Conservation (phyloP, 441 rosid genomes). For the Gossypium gossypioides region DNA sequence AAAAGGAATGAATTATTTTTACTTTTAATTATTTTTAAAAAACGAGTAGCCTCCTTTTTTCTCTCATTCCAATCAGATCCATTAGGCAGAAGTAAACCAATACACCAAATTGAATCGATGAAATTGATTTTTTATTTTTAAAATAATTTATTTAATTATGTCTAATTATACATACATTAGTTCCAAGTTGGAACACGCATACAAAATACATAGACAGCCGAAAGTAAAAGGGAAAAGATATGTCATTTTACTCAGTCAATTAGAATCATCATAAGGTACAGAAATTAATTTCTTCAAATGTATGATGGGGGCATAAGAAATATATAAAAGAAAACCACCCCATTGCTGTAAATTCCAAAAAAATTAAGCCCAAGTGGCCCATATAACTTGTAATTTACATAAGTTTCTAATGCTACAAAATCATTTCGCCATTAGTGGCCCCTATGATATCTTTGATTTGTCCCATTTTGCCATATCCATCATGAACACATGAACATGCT, state of each 20-base stretch:
- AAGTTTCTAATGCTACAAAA: conserved; percentile 12
- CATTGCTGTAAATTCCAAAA: background rate
- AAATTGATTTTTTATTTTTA: too few species aligned
- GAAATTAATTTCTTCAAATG: background rate
- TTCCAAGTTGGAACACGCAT: background rate
- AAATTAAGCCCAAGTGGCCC: background rate
- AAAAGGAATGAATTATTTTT: background rate
- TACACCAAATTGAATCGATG: too few species aligned
- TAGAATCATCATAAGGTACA: background rate
- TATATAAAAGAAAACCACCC: background rate
- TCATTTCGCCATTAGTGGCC: conserved; percentile 7
- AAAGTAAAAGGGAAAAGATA: background rate
- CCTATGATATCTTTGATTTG: background rate
- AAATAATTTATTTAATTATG: too few species aligned
- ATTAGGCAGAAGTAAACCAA: too few species aligned
- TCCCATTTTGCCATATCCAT: background rate
- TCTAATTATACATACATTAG: background rate
- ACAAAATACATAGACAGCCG: too few species aligned
- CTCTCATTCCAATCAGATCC: background rate
- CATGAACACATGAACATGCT: background rate
- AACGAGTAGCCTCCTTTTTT: background rate
- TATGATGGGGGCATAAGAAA: background rate
- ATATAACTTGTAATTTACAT: background rate
- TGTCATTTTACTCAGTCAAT: background rate
- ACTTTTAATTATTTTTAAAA: too few species aligned